Evolutionary conservation across 768 basidiomycete genomes (phyloP), one percentile per base, ranked within the genome.

Genomic region (Clavulina sp.): DNA sequence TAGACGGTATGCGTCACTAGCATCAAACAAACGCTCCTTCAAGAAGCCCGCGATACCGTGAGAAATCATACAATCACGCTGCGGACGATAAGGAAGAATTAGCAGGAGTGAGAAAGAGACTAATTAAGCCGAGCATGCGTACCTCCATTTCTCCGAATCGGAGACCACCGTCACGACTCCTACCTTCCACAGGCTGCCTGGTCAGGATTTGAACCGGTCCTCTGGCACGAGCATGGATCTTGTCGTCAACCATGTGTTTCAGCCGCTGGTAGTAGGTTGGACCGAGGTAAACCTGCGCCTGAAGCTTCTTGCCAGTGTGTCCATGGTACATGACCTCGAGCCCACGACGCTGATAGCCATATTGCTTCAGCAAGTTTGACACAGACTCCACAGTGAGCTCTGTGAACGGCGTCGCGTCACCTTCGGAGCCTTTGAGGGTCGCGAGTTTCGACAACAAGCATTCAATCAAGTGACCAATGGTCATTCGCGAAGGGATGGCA

Each of bases 231-330:
- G 95, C 93, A 67, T 99, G 95, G 50, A 97, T 99, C 71, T 99
- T 99, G 68, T 99, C 95, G 64, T 96, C 92, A 41, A 99, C 95
- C 93, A 99, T 99, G 69, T 99, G 95, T 70, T 97, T 97, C 58
- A 97, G 72, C 33, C 93, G 82, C 65, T 99, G 93, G 65, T 99
- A 99, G 65, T 99, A 99, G 3, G 95, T 99, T 16, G 95, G 95
- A 4, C 95, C 95, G 56, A 99, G 81, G 66, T 97, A 99, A 9
- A 99, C 79, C 63, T 99, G 95, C 5, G 95, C 95, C 63, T 96
- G 92, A 2, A 99, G 76, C 64, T 99, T 99, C 52, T 80, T 78
- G n/a, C 93, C 95, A 1, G 93, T 95, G 64, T 97, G 95, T 3
- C 95, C 95, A 59, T 99, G 93, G 65, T 91, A 95, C 88, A 99